Evolutionary conservation across 768 basidiomycete species (phyloP).

Genomic region (Hypholoma sublateritium): DNA sequence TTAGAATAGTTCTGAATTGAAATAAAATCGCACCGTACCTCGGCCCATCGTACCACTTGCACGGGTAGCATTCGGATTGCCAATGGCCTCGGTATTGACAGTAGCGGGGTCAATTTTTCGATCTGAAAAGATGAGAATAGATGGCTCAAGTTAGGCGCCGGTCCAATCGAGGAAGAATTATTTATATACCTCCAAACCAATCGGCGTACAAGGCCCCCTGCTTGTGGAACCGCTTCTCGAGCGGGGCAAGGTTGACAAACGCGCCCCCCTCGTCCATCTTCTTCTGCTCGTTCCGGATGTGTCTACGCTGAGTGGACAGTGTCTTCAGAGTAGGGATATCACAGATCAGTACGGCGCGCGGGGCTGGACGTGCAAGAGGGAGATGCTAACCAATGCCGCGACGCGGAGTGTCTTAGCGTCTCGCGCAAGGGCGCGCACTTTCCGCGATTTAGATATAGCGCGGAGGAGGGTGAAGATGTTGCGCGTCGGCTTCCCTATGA

Average conservation of each 20-base stretch:
- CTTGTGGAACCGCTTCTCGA: not conserved
- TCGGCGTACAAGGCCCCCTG: not conserved
- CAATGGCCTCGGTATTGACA: no score
- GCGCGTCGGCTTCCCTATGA: not conserved
- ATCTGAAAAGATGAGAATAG: no score
- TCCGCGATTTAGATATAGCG: not conserved
- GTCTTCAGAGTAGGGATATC: not conserved
- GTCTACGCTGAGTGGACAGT: not conserved
- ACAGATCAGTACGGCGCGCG: not conserved
- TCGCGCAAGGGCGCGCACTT: not conserved
- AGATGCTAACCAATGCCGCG: not conserved
- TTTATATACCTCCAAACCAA: not conserved
- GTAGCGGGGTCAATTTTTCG: no score
- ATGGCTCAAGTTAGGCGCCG: not conserved
- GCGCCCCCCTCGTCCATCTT: not conserved
- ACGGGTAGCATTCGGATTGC: no score
- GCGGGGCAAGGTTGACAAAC: not conserved
- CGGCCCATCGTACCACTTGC: no score
- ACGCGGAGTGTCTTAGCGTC: not conserved
- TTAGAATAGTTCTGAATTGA: no score
- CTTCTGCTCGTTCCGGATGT: not conserved
- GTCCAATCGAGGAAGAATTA: not conserved
- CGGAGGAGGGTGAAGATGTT: not conserved
- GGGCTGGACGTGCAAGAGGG: not conserved
- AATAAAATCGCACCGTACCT: no score